Base-by-base conservation (phyloP, 768 basidiomycete genomes). In the Tulasnella sp. region DNA sequence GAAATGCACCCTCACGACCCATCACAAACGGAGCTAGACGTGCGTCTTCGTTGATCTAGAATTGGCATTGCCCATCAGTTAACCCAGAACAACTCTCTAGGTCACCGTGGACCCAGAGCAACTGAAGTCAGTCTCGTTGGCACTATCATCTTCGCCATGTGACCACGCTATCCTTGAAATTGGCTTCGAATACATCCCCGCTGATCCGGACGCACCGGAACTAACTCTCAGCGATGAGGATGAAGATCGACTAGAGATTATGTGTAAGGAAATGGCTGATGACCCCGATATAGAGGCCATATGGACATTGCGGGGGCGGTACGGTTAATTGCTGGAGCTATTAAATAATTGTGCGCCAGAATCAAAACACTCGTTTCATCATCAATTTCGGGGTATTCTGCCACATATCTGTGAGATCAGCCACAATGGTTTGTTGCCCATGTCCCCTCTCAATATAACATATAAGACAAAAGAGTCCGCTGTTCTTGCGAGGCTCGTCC, bases 151-250 rank as follows among this genome's bases (percentile, higher is more conserved):
- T 26, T 3, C 55, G 3, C 55, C 55, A 4, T 43, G 43, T 23
- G 55, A 56, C 1, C 55, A 56, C 21, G 44, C 44, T 27, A 45
- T 56, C 44, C 55, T 56, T 21, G 55, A 56, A 47, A 42, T 19
- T n/a, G 55, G 55, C 8, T 56, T 56, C 19, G 55, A 56, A 17
- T 56, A 56, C 26, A 32, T 56, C n/a, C 55, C 55, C 4, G 55
- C 55, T n/a, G 55, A 56, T 43, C 42, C 43, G 23, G 55, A 56
- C 26, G 55, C 55, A 17, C 55, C 55, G 3, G 9, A 13, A 27
- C 55, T 42, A 3, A 43, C 41, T 13, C 55, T 56, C 13, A 44
- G 29, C 55, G 21, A 47, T 19, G 55, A 56, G 4, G 55, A 56
- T 15, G 55, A 56, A 44, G 44, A 43, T 23, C 41, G 44, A 30